These are phyloP conservation scores for Choiromyces venosus DNA, from an alignment of 495 filamentous ascomycete species.

Conservation along the genomic window DNA sequence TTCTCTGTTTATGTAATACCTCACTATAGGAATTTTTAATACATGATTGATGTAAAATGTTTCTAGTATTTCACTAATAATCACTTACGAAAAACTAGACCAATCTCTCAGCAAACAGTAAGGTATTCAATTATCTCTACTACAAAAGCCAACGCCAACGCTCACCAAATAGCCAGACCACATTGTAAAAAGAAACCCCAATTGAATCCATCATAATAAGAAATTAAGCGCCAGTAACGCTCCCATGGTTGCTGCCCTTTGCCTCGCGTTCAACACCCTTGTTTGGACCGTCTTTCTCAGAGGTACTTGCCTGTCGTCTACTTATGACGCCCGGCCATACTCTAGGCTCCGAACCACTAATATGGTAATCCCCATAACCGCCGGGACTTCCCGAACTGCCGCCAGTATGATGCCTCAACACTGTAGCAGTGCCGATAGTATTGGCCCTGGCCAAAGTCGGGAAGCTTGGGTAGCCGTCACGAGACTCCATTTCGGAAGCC, in stretches of 20 bases:
- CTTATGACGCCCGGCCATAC: conserved; percentile 69
- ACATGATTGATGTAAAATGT: background rate
- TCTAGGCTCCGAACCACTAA: conserved; percentile 57
- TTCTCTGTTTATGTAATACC: background rate
- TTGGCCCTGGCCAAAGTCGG: conserved; percentile 19
- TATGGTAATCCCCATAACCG: conserved; percentile 44
- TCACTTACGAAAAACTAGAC: background rate
- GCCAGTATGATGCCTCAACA: conserved; percentile 15
- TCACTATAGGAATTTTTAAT: background rate
- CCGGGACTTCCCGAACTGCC: conserved; percentile 27
- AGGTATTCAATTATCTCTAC: background rate
- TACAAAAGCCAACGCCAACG: background rate
- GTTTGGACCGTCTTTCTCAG: conserved; percentile 39
- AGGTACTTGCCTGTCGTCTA: conserved; percentile 45
- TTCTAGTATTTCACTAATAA: background rate
- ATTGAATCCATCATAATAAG: background rate
- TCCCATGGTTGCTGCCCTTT: conserved; percentile 21
- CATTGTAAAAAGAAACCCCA: background rate
- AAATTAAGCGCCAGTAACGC: conserved; percentile 17
- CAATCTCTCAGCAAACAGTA: background rate
- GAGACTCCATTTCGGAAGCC: background rate
- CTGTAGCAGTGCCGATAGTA: conserved; percentile 21
- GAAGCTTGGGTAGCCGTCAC: background rate
- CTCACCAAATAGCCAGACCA: background rate
- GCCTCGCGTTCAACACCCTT: background rate